A percentile compares a stretch with the other conserved stretches of the same genome.
phyloP scores from a whole-genome alignment of 768 basidiomycete genomes.

The Tephrocybe sp. region DNA sequence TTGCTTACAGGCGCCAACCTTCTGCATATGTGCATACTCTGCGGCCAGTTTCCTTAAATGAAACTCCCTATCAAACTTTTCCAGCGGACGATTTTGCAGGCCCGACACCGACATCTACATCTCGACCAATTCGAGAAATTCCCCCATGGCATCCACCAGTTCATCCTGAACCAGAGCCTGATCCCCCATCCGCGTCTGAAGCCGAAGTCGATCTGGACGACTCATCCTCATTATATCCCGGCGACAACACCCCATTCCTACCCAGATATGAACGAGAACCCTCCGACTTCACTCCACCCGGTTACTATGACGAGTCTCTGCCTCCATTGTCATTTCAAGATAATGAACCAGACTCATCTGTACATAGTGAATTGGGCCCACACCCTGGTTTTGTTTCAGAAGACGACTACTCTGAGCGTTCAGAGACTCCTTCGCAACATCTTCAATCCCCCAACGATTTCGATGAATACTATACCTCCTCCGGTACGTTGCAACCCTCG shows the following conservation, averaged over 20 bases:
- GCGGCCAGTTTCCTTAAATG: slow-evolving; percentile 8
- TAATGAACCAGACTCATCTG: slow-evolving; percentile 1
- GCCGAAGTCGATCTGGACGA: slow-evolving; percentile 6
- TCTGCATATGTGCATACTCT: not conserved
- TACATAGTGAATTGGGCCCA: not conserved
- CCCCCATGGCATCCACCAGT: slow-evolving; percentile 8
- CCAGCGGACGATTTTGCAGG: not conserved
- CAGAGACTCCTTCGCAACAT: slow-evolving; percentile 5
- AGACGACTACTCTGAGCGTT: not conserved
- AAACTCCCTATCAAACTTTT: not conserved
- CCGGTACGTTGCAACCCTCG: slow-evolving; percentile 1
- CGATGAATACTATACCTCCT: not conserved
- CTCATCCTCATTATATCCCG: slow-evolving; percentile 17
- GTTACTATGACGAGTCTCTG: slow-evolving; percentile 1
- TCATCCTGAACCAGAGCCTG: not conserved
- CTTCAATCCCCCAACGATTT: not conserved
- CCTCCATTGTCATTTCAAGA: not conserved
- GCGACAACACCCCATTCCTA: slow-evolving; percentile 7
- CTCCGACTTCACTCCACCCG: slow-evolving; percentile 4
- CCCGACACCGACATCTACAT: slow-evolving; percentile 1
- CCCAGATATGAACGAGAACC: slow-evolving; percentile 10
- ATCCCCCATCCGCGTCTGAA: not conserved
- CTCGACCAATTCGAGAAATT: not conserved
- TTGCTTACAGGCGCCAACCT: slow-evolving; percentile 10
- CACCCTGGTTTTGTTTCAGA: slow-evolving; percentile 3